These are phyloP conservation scores for Axilococcus clingmanii DNA, from an alignment of 139 green algal genomes.

Conservation along the genomic window DNA sequence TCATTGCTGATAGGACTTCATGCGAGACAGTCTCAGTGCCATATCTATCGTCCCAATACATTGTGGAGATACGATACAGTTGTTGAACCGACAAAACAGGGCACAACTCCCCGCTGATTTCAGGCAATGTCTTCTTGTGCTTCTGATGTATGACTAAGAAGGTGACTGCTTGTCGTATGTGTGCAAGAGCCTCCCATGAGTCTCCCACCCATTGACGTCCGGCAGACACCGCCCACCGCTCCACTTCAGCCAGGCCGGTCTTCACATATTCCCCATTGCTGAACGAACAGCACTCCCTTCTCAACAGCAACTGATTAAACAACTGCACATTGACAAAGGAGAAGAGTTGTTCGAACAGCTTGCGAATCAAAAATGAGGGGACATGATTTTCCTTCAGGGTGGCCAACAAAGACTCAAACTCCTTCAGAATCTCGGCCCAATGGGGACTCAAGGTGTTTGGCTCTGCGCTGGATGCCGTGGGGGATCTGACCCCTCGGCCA, in stretches of 20 bases:
- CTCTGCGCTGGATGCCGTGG: background rate
- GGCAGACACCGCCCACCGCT: conserved; percentile 83
- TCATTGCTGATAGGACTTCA: conserved; percentile 74
- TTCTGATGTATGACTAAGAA: conserved; percentile 98
- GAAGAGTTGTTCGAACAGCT: conserved; percentile 77
- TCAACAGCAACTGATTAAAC: conserved; percentile 98
- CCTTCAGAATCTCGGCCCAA: conserved; percentile 80
- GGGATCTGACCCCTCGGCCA: conserved; percentile 3
- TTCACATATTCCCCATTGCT: conserved; percentile 99
- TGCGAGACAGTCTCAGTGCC: conserved; percentile 90
- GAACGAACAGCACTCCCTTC: conserved; percentile 99
- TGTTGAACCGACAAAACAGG: conserved; percentile 89
- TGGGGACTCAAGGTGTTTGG: conserved; percentile 2
- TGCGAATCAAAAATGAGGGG: conserved; percentile 75
- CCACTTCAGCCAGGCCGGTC: conserved; percentile 85
- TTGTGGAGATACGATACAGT: conserved; percentile 98
- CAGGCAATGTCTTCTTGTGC: conserved; percentile 87
- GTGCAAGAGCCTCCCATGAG: conserved; percentile 88
- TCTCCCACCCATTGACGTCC: conserved; percentile 67
- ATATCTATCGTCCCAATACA: conserved; percentile 98
- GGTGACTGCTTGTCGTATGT: conserved; percentile 91
- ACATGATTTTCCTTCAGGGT: conserved; percentile 77
- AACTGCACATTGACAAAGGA: conserved; percentile 97
- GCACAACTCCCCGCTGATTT: conserved; percentile 96
- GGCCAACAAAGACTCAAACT: conserved; percentile 72